phyloP scores from a whole-genome alignment of 345 rosid genomes.

The Dimocarpus longan region DNA sequence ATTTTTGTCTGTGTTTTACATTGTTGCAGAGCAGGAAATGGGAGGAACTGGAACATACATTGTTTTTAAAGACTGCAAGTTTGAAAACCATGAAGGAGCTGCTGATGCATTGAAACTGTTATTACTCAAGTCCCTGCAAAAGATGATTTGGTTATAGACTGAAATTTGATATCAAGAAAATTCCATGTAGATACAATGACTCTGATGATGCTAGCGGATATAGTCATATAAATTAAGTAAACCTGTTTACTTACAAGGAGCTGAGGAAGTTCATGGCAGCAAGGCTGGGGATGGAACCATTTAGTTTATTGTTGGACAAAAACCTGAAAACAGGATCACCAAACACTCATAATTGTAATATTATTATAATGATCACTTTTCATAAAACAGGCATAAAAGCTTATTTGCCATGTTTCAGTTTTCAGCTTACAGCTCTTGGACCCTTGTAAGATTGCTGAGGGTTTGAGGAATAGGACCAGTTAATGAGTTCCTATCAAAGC shows the following conservation, averaged over 20 bases:
- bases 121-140: constrained; percentile 76
- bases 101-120: constrained; percentile 51
- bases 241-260: constrained; percentile 36
- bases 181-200: not conserved
- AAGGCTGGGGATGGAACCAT: constrained; percentile 66
- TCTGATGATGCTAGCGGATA: not conserved
- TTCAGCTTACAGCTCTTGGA: constrained; percentile 63
- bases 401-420: not conserved
- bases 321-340: constrained; percentile 39
- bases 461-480: constrained; percentile 48
- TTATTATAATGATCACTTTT: not conserved
- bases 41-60: constrained; percentile 49
- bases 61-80: constrained; percentile 52
- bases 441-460: constrained; percentile 51
- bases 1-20: not conserved
- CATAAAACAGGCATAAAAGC: not conserved
- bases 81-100: constrained; percentile 59
- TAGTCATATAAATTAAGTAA: constrained; percentile 33
- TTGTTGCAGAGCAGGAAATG: not conserved
- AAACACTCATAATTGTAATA: not conserved
- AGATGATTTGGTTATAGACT: constrained; percentile 8
- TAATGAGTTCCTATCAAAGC: constrained; percentile 66
- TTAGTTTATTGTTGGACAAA: constrained; percentile 69
- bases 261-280: constrained; percentile 47
- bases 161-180: not conserved